These are phyloP conservation scores for Bipolaris bicolor DNA, from an alignment of 2,329 filamentous ascomycete genomes.

Conservation along the genomic window DNA sequence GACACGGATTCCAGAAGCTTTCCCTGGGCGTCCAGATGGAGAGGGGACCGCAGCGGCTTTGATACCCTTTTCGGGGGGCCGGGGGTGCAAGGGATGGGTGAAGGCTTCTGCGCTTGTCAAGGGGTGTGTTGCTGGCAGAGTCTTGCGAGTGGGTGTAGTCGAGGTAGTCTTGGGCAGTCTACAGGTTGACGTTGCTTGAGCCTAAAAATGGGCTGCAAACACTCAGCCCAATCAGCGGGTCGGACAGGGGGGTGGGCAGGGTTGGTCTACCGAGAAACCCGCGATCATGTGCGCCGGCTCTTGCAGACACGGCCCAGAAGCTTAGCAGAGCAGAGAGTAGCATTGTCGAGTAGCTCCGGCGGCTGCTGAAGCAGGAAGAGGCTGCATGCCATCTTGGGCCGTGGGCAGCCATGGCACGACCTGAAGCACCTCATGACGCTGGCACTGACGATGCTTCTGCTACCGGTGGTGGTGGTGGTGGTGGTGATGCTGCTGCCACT, in stretches of 20 bases:
- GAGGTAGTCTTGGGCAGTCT: slow-evolving; percentile 42
- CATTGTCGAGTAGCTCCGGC: slow-evolving; percentile 43
- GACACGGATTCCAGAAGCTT: slow-evolving; percentile 45
- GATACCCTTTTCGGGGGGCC: slow-evolving; percentile 38
- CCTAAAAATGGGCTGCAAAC: slow-evolving; percentile 46
- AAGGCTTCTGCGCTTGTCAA: slow-evolving; percentile 28
- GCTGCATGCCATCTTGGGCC: slow-evolving; percentile 25
- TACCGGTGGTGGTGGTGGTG: too few species aligned
- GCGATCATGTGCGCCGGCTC: slow-evolving; percentile 41
- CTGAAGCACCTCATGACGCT: slow-evolving; percentile 5
- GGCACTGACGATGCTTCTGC: slow-evolving; percentile 11
- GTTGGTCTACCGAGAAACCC: slow-evolving; percentile 26
- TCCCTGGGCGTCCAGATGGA: slow-evolving; percentile 36
- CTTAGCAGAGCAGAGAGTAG: slow-evolving; percentile 23
- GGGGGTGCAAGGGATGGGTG: slow-evolving; percentile 30
- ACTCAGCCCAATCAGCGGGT: slow-evolving; percentile 43
- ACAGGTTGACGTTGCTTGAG: slow-evolving; percentile 49
- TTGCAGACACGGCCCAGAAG: slow-evolving; percentile 34
- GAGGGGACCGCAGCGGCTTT: slow-evolving; percentile 41
- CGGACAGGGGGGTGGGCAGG: slow-evolving; percentile 41
- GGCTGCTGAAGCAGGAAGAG: slow-evolving; percentile 42
- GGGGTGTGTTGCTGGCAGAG: slow-evolving; percentile 31
- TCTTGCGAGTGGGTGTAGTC: slow-evolving; percentile 40
- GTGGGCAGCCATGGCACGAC: neutral
- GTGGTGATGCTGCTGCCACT: neutral